These are phyloP conservation scores for Gracilaria vermiculophylla DNA, from an alignment of 23 red algal species.

Conservation along the genomic window DNA sequence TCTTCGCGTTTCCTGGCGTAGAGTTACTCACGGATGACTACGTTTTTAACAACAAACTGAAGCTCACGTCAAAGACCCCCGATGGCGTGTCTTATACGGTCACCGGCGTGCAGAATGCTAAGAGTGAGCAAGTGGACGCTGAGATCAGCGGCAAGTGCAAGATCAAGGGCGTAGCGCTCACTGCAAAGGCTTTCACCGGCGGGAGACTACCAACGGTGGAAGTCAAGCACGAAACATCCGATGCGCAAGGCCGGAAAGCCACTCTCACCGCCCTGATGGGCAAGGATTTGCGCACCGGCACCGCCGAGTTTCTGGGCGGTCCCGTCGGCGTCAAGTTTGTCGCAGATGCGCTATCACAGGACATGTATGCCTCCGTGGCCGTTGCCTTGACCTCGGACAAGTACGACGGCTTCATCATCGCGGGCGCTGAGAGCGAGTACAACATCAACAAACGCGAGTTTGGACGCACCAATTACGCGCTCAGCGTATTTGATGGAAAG, in stretches of 20 bases:
- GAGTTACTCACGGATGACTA: slow-evolving; percentile 93
- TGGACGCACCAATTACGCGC: slow-evolving; percentile 29
- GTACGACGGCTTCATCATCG: slow-evolving; percentile 59
- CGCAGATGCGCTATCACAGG: slow-evolving; percentile 6
- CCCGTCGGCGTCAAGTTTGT: slow-evolving; percentile 43
- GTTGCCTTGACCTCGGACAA: slow-evolving; percentile 22
- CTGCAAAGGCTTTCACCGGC: slow-evolving; percentile 61
- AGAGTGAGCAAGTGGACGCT: slow-evolving; percentile 39
- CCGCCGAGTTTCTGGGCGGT: slow-evolving; percentile 47
- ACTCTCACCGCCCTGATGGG: slow-evolving; percentile 17
- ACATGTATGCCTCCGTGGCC: slow-evolving; percentile 24
- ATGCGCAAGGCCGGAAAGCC: slow-evolving; percentile 32
- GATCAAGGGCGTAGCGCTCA: slow-evolving; percentile 39
- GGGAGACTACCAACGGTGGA: slow-evolving; percentile 44
- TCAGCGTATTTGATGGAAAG: slow-evolving; percentile 65
- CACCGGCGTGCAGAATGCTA: slow-evolving; percentile 57
- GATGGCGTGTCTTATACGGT: slow-evolving; percentile 81
- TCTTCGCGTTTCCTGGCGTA: background rate
- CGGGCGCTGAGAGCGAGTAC: slow-evolving; percentile 38
- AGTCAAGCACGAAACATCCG: slow-evolving; percentile 50
- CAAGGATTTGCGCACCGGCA: background rate
- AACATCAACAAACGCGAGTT: slow-evolving; percentile 32
- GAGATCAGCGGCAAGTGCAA: slow-evolving; percentile 64
- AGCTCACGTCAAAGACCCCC: slow-evolving; percentile 72
- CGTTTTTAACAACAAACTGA: slow-evolving; percentile 73